These are phyloP conservation scores for Ogataea polymorpha DNA, from an alignment of 805 yeast species.

Conservation along the genomic window DNA sequence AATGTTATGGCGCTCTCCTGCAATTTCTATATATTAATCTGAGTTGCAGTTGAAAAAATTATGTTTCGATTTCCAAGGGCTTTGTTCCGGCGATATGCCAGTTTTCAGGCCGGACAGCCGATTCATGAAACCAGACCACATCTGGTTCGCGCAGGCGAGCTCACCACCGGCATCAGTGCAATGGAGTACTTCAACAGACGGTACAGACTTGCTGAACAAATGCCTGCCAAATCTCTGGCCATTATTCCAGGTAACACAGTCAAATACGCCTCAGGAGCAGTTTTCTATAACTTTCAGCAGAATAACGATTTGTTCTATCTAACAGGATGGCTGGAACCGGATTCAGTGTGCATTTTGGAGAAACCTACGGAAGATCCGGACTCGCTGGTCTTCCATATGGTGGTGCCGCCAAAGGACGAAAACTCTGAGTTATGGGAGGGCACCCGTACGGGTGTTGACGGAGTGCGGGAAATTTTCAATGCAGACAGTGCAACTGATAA, in stretches of 20 bases:
- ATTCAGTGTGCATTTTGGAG: conserved; percentile 66
- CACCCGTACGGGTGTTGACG: conserved; percentile 79
- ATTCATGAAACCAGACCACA: conserved; percentile 81
- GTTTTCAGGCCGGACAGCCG: conserved; percentile 70
- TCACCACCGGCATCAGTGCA: conserved; percentile 87
- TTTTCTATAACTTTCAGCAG: conserved; percentile 90
- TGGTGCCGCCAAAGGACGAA: conserved; percentile 81
- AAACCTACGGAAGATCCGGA: conserved; percentile 52
- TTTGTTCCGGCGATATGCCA: conserved; percentile 9
- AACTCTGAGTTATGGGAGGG: conserved; percentile 94
- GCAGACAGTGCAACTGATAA: conserved; percentile 71
- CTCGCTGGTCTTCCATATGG: conserved; percentile 64
- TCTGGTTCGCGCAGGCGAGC: conserved; percentile 66
- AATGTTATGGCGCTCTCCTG: too few relatives aligned
- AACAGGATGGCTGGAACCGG: conserved; percentile 92
- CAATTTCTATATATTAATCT: neutral
- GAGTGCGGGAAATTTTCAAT: conserved; percentile 79
- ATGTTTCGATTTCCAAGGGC: conserved; percentile 4
- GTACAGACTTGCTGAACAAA: conserved; percentile 46
- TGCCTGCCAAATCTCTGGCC: conserved; percentile 67
- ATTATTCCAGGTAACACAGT: conserved; percentile 69
- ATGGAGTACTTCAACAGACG: conserved; percentile 78
- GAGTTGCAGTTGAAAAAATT: neutral
- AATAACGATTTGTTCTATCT: conserved; percentile 82
- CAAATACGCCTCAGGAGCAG: conserved; percentile 85